phyloP scores from a whole-genome alignment of 108 stramenopile species.

The Nitzschia sp. region DNA sequence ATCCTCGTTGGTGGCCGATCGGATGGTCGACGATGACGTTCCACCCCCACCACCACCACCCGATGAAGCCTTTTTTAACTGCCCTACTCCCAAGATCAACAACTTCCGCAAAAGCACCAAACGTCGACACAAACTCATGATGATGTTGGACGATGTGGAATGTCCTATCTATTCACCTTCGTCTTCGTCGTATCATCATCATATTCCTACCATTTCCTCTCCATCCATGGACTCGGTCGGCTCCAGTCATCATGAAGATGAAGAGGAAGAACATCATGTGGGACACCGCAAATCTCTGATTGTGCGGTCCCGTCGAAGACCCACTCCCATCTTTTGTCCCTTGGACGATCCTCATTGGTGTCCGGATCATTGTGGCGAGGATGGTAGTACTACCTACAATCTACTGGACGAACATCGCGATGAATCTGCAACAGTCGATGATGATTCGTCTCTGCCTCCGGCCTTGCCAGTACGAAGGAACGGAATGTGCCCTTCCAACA shows the following conservation, averaged over 20 bases:
- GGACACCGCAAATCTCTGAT: background rate
- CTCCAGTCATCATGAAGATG: too few species aligned
- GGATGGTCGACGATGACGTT: too few species aligned
- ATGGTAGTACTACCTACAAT: too few species aligned
- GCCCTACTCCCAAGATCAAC: slow-evolving; percentile 1
- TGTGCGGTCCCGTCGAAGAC: background rate
- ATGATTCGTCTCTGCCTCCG: too few species aligned
- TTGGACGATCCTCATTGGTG: background rate
- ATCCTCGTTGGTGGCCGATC: too few species aligned
- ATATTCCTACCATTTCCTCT: background rate
- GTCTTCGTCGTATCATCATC: background rate
- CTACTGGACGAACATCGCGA: too few species aligned
- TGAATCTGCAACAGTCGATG: too few species aligned
- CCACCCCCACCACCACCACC: background rate
- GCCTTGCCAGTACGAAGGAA: background rate
- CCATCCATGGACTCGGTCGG: too few species aligned
- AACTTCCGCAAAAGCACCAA: background rate
- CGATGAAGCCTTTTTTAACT: background rate
- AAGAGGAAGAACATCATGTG: too few species aligned
- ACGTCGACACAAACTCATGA: background rate
- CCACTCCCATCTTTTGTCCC: background rate
- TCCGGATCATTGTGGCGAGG: too few species aligned
- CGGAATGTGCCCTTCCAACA: background rate
- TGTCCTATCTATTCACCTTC: background rate
- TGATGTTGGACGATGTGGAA: background rate